These are phyloP conservation scores for Coemansia guatemalensis DNA, from an alignment of 192 early-diverging fungal species.

Conservation along the genomic window DNA sequence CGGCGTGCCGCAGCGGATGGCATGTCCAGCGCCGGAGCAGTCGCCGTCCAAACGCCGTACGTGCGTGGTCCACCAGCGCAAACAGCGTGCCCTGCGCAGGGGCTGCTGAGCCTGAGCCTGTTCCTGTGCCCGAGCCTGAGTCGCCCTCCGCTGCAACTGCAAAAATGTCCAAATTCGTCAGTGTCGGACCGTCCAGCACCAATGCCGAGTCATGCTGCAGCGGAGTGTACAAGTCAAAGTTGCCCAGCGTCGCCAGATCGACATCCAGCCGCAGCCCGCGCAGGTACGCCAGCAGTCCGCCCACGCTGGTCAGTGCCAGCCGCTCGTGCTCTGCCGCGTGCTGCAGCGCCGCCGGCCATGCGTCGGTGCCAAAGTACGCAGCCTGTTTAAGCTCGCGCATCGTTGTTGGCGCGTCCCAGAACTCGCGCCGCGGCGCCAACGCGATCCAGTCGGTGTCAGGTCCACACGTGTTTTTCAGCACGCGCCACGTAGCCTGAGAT, in stretches of 20 bases:
- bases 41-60: conserved; percentile 88
- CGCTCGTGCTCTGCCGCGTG: conserved; percentile 35
- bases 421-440: conserved; percentile 48
- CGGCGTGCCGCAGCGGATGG: conserved; percentile 72
- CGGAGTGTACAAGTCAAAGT: conserved; percentile 84
- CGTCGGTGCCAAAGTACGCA: conserved; percentile 42
- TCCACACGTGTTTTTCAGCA: conserved; percentile 51
- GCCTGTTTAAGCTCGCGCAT: conserved; percentile 33
- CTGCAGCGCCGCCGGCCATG: conserved; percentile 54
- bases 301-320: conserved; percentile 57
- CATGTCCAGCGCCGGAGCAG: conserved; percentile 81
- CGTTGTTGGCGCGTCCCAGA: conserved; percentile 52
- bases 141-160: conserved; percentile 73
- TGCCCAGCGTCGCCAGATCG: conserved; percentile 80
- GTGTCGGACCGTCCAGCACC: conserved; percentile 89
- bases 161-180: conserved; percentile 92
- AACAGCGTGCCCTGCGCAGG: conserved; percentile 76
- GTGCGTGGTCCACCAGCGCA: conserved; percentile 78
- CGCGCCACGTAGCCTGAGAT: conserved; percentile 50
- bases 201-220: conserved; percentile 71
- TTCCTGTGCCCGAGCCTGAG: not conserved
- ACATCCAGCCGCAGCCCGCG: conserved; percentile 85
- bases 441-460: conserved; percentile 49
- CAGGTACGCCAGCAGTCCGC: conserved; percentile 86
- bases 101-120: conserved; percentile 1